Conservation (phyloP, 345 rosid species). For the Isatis tinctoria region DNA sequence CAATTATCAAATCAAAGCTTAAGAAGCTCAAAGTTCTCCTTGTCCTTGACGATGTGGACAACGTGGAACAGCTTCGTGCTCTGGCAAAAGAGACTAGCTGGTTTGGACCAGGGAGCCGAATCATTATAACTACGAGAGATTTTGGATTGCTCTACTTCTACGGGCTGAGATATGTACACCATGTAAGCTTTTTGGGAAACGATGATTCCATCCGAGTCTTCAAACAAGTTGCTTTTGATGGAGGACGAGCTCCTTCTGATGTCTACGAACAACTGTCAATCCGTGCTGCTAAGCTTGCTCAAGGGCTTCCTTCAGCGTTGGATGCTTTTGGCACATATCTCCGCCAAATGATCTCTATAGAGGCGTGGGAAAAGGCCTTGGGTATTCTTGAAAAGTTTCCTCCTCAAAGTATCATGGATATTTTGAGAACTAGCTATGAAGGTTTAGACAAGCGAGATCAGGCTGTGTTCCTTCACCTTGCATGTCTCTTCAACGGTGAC, state of each 20-base stretch:
- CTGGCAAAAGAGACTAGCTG: conserved; percentile 1
- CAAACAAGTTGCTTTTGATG: conserved; percentile 1
- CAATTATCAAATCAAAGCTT: not conserved
- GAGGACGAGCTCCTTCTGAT: not conserved
- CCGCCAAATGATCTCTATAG: not conserved
- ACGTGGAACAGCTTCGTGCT: not conserved
- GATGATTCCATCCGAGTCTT: not conserved
- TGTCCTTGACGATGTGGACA: conserved; percentile 12
- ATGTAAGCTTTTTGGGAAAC: not conserved
- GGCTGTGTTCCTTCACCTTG: conserved; percentile 10
- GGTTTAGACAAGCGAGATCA: not conserved
- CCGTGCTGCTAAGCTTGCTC: conserved; percentile 12
- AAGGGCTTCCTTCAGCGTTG: conserved; percentile 13
- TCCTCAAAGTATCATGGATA: not conserved
- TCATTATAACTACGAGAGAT: conserved; percentile 16
- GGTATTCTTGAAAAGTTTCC: not conserved
- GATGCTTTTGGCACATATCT: not conserved
- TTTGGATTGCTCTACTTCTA: not conserved
- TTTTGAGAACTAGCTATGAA: not conserved
- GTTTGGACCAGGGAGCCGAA: conserved; percentile 24
- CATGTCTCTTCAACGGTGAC: conserved; percentile 26
- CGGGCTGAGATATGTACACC: not conserved
- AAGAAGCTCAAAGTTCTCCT: not conserved
- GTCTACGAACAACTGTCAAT: not conserved
- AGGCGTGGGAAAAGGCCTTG: conserved; percentile 2